Conservation (phyloP, 805 yeast species). For the Wickerhamomyces xylosicus region DNA sequence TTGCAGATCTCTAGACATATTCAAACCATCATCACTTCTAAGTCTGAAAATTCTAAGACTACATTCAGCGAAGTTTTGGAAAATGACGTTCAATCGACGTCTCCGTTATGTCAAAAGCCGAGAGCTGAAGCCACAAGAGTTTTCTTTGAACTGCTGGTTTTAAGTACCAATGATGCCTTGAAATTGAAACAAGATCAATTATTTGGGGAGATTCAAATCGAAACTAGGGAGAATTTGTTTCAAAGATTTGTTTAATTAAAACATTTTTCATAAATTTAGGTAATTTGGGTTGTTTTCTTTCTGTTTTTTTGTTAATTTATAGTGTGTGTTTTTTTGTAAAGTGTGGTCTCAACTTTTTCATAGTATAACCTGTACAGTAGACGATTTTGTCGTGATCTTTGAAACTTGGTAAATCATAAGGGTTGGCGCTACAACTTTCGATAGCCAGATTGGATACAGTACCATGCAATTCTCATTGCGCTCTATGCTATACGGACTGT, state of each 20-base stretch:
- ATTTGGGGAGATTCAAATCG: slow-evolving; percentile 43
- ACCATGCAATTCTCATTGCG: no score
- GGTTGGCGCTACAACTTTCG: no score
- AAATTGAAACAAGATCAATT: slow-evolving; percentile 46
- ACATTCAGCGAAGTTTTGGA: slow-evolving; percentile 31
- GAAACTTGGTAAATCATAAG: no score
- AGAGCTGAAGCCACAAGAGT: slow-evolving; percentile 57
- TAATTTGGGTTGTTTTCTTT: no score
- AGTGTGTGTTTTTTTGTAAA: no score
- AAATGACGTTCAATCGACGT: slow-evolving; percentile 10
- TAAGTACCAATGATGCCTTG: slow-evolving; percentile 70
- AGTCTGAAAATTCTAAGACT: slow-evolving; percentile 8
- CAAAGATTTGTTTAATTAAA: not conserved
- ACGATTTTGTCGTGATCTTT: no score
- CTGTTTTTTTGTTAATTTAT: no score
- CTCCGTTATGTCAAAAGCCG: slow-evolving; percentile 27
- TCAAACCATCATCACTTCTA: slow-evolving; percentile 22
- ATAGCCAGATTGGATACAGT: no score
- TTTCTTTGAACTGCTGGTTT: slow-evolving; percentile 74
- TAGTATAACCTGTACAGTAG: no score
- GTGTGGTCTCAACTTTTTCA: no score
- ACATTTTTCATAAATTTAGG: no score
- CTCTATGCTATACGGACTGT: no score
- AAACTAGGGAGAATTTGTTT: slow-evolving; percentile 1
- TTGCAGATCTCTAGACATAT: slow-evolving; percentile 41